These are phyloP conservation scores for Durio zibethinus DNA, from an alignment of 345 rosid species.

Conservation along the genomic window DNA sequence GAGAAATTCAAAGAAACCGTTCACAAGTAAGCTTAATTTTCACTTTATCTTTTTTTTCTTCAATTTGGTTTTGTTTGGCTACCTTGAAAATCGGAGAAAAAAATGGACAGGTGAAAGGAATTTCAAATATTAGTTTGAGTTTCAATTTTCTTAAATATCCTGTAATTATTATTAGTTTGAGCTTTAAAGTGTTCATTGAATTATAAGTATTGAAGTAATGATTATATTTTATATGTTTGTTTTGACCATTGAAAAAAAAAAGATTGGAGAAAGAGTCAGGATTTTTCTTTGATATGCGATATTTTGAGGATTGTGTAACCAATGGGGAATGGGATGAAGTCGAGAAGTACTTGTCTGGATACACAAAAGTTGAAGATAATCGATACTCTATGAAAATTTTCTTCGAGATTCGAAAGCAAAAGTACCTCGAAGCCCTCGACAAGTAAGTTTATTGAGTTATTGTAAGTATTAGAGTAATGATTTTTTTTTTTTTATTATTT, in stretches of 20 bases:
- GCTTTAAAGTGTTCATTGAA: neutral
- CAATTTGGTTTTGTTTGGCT: neutral
- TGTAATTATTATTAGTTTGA: neutral
- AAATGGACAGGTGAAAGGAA: neutral
- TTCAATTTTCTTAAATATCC: neutral
- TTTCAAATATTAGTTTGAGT: neutral
- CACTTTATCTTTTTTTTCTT: neutral
- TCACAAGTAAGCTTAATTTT: constrained; percentile 6
- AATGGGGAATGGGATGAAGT: constrained; percentile 54
- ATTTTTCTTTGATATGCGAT: constrained; percentile 46
- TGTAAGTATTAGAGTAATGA: neutral
- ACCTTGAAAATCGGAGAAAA: neutral
- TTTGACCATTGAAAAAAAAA: neutral
- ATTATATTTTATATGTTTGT: neutral
- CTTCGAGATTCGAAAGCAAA: constrained; percentile 46
- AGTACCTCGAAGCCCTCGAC: constrained; percentile 47
- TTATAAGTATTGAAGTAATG: neutral
- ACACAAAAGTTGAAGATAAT: constrained; percentile 46
- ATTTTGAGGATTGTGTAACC: constrained; percentile 41
- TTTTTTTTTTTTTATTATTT: neutral
- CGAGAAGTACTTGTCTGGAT: constrained; percentile 46
- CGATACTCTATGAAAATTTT: constrained; percentile 45
- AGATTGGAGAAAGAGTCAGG: constrained; percentile 50
- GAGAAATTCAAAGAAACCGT: constrained; percentile 18
- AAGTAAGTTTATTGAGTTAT: constrained; percentile 26